A percentile compares a stretch with the other conserved stretches of the same genome.
These are phyloP conservation scores for Herpetomonas tarakana DNA, from an alignment of 208 protist species.

Conservation along the genomic window DNA sequence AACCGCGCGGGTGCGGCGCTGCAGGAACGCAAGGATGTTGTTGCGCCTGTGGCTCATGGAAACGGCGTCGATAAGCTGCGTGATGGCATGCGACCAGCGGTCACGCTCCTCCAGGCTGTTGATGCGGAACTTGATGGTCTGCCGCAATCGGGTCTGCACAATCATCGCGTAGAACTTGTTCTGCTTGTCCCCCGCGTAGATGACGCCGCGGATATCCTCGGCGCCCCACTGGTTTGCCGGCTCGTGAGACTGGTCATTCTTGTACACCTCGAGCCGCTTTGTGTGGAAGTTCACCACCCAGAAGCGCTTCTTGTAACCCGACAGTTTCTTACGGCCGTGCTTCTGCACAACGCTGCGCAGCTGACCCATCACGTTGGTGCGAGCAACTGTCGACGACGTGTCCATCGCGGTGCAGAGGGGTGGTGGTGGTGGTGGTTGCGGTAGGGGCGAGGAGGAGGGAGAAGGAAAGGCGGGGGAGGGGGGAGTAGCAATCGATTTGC, in stretches of 20 bases:
- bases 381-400: neutral
- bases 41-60: conserved; percentile 59
- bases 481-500: too few relatives aligned
- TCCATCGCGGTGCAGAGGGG: too few relatives aligned
- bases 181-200: conserved; percentile 72
- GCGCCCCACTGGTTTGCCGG: conserved; percentile 43
- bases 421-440: too few relatives aligned
- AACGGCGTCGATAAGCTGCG: conserved; percentile 57
- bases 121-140: conserved; percentile 64
- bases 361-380: conserved; percentile 45
- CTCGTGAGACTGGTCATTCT: conserved; percentile 77
- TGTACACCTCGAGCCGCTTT: conserved; percentile 68
- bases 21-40: conserved; percentile 43
- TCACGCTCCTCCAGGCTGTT: conserved; percentile 69
- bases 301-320: conserved; percentile 78
- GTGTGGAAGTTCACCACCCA: conserved; percentile 67
- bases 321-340: conserved; percentile 32
- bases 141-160: conserved; percentile 38
- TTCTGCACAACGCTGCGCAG: conserved; percentile 57
- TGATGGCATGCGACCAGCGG: conserved; percentile 65
- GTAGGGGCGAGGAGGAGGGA: too few relatives aligned
- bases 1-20: conserved; percentile 41
- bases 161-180: conserved; percentile 78
- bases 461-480: too few relatives aligned
- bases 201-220: conserved; percentile 59